Base-by-base conservation (phyloP, 768 basidiomycete genomes). In the Boletus coccyginus region DNA sequence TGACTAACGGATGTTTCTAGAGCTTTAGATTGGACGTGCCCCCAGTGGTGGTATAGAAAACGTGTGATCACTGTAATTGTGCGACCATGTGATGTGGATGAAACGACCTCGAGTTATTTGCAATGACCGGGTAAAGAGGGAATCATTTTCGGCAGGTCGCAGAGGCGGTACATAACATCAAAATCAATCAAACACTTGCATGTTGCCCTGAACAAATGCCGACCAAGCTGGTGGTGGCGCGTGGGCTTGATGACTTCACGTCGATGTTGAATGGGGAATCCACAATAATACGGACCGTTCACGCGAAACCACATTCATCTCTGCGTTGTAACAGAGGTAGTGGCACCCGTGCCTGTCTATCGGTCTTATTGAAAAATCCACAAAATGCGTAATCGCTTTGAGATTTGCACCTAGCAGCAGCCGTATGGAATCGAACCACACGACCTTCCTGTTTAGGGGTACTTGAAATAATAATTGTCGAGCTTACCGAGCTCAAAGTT, bases 221-320 rank as follows among this genome's bases (percentile, higher is more conserved):
- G 57, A 52, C 31, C 33, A 24, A 51, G 51, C 53, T 31, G 19
- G 43, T 21, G 5, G 29, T 53, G 44, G 29, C 40, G 57, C 35
- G 55, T 59, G 53, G 55, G 17, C 12, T 32, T 31, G 57, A 42
- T 53, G 53, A 50, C 52, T 46, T 54, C 52, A 51, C 52, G 54
- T 49, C 50, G 53, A 48, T 33, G 46, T 53, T 39, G 53, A 46
- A 60, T 57, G 64, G 64, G 64, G 65, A 62, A 55, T 62, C 52
- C 43, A 47, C 21, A 21, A 21, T 21, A 21, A 21, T 21, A 21
- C 21, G 7, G 43, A 50, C 39, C 42, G 52, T 53, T 39, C 49
- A 53, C 52, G 50, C 59, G 57, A 52, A 66, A 50, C 55, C 54
- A 16, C 49, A 1, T 64, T 70, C 66, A 68, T 70, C 66, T 68